Conservation (phyloP, 331 rosid species). For the Erythrophleum ivorense region DNA sequence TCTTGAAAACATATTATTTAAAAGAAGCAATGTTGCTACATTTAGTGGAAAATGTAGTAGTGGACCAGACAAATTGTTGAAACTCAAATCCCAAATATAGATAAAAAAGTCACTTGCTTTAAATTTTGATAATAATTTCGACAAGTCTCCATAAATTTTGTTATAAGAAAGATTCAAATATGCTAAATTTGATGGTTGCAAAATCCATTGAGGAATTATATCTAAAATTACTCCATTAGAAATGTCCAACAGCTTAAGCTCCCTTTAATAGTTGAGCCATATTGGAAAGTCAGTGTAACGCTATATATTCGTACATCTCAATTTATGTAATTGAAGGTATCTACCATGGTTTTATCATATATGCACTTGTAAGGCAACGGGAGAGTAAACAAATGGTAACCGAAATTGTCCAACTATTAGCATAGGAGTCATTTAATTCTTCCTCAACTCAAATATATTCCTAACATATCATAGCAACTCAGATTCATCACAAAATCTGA, state of each 20-base stretch:
- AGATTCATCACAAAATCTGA: too few species aligned
- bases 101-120: background rate
- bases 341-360: too few species aligned
- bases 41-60: background rate
- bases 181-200: background rate
- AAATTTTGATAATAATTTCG: background rate
- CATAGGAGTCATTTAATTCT: too few species aligned
- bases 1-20: constrained; percentile 33
- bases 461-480: too few species aligned
- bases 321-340: too few species aligned
- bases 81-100: background rate
- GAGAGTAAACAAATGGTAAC: too few species aligned
- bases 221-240: background rate
- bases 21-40: background rate
- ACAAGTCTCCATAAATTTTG: background rate
- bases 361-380: too few species aligned
- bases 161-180: background rate
- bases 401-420: too few species aligned
- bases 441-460: too few species aligned
- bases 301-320: too few species aligned
- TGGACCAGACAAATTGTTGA: constrained; percentile 32
- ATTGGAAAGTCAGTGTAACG: background rate
- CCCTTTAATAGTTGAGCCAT: background rate
- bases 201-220: background rate
- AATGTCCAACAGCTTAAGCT: background rate